These are phyloP conservation scores for Debaryomycetaceae sp. DNA, from an alignment of 1,139 yeast genomes.

Conservation along the genomic window DNA sequence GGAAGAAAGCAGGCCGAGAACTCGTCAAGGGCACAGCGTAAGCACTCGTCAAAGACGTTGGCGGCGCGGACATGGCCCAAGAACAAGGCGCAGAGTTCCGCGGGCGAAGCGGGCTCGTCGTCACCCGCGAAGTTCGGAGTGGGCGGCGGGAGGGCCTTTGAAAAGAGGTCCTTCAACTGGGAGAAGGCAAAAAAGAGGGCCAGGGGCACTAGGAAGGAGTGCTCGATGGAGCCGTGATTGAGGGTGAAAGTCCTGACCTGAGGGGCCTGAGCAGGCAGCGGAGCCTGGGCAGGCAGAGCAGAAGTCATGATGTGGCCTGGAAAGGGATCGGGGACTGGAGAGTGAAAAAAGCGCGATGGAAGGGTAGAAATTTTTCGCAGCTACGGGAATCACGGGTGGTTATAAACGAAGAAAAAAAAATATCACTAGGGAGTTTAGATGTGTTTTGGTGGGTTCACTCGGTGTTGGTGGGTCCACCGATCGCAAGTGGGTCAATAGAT, in stretches of 20 bases:
- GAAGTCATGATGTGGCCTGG: neutral
- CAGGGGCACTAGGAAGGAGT: conserved; percentile 79
- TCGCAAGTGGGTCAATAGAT: too few species aligned
- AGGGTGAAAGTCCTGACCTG: conserved; percentile 60
- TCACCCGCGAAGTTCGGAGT: conserved; percentile 83
- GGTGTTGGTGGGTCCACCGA: too few species aligned
- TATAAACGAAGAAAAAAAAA: too few species aligned
- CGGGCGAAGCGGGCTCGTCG: conserved; percentile 80
- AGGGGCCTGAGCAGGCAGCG: neutral
- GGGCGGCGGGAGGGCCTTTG: conserved; percentile 63
- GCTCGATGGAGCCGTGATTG: conserved; percentile 79
- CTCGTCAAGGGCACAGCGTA: conserved; percentile 61
- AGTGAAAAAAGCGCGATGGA: neutral
- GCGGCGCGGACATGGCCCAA: conserved; percentile 54
- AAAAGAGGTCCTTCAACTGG: conserved; percentile 81
- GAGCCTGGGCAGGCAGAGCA: neutral
- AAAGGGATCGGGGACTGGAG: neutral
- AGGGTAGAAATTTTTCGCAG: too few species aligned
- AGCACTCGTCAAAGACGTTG: conserved; percentile 52
- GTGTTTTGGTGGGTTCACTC: too few species aligned
- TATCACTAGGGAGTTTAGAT: too few species aligned
- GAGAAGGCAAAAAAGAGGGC: conserved; percentile 69
- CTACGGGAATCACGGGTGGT: too few species aligned
- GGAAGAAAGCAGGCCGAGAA: conserved; percentile 70
- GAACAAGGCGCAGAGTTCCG: conserved; percentile 78